phyloP scores from a whole-genome alignment of 202 grass and related monocot genomes.

The Schoenoplectus tabernaemontani region DNA sequence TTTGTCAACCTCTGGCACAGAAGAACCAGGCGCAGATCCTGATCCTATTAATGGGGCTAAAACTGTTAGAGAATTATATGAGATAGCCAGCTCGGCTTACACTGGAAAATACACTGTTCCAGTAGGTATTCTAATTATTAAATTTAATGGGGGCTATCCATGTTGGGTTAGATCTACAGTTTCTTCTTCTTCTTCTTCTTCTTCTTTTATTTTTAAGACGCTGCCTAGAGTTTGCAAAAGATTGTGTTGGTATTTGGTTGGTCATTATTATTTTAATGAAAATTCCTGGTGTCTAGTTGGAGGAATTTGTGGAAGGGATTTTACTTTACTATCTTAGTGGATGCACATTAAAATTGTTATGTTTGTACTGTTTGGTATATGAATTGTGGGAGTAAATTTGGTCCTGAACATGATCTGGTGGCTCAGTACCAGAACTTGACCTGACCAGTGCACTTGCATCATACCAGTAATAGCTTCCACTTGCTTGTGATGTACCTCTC shows the following conservation, averaged over 20 bases:
- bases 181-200: neutral
- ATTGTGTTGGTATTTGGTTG: neutral
- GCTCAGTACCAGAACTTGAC: neutral
- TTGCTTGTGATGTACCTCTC: neutral
- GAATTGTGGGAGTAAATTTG: neutral
- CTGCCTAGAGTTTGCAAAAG: neutral
- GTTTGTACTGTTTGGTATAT: neutral
- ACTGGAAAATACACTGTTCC: constrained; percentile 75
- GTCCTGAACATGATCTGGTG: neutral
- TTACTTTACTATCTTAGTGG: neutral
- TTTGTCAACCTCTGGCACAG: constrained; percentile 47
- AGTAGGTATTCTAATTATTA: constrained; percentile 27
- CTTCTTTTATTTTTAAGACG: neutral
- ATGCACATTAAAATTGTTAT: neutral
- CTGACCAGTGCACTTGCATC: neutral
- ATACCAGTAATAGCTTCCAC: neutral
- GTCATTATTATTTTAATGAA: neutral
- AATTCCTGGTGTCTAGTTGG: too few relatives aligned
- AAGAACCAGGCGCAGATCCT: constrained; percentile 56
- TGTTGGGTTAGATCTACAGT: neutral
- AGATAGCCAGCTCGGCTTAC: constrained; percentile 64
- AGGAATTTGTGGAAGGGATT: neutral
- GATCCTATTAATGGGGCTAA: constrained; percentile 54
- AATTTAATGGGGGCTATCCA: neutral
- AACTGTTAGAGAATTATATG: constrained; percentile 76